Base-by-base conservation (phyloP, 768 basidiomycete genomes). In the Leccinum disarticulatum region DNA sequence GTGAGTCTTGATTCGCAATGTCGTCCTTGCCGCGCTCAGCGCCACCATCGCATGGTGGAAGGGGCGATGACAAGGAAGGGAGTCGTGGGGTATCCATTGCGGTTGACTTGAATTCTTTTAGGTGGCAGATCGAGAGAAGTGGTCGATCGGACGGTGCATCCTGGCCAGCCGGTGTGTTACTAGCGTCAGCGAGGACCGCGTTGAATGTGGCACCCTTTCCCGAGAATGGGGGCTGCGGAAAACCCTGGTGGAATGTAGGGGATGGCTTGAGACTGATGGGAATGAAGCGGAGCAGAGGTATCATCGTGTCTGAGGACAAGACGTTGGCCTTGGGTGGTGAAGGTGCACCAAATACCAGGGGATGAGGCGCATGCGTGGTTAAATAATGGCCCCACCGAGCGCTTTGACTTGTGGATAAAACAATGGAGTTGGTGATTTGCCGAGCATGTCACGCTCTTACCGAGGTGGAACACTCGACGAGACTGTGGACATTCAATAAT, bases 401-500 rank as follows among this genome's bases (percentile, higher is more conserved):
- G 48, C 43, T 46, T 46, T 28, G 56, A 17, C 19, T 7, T 61
- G 56, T 61, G 62, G 67, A 60, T 56, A 30, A 22, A 35, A 61
- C 66, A 70, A 70, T 68, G 61, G 60, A 22, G 43, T 46, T 19
- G 19, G 17, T 17, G 19, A 27, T 14, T 33, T 55, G 22, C 51
- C 41, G 22, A 46, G 33, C 11, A 38, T 49, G 27, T 46, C 54
- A 66, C 56, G 31, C 15, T n/a, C 48, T 41, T 5, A 48, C 56
- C 57, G 47, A 50, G 33, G 57, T 52, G 61, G 61, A 15, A 61
- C 57, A 64, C n/a, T 15, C 4, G 55, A 48, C 10, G 43, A 25
- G 43, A 7, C 31, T 57, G 59, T 56, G 66, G 59, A 43, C 10
- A n/a, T 30, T 59, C 33, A 8, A 49, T 54, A 19, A 17, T 41